These are phyloP conservation scores for Tetrapisispora pingtungensis DNA, from an alignment of 805 yeast genomes.

Conservation along the genomic window DNA sequence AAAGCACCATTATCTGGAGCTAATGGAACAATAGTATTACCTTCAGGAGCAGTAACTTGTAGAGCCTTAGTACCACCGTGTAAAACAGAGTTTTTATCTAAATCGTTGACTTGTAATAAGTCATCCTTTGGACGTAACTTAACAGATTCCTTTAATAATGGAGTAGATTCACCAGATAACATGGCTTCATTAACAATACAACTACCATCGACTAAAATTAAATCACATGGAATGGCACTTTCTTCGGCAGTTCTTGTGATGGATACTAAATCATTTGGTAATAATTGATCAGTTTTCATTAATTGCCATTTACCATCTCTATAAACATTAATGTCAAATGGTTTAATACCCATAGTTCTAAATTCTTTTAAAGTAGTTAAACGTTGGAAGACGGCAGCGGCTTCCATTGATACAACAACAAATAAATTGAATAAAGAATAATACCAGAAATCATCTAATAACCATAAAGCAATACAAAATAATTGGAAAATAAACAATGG, in stretches of 20 bases:
- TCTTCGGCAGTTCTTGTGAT: conserved; percentile 84
- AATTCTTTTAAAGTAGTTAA: conserved; percentile 90
- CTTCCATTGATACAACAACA: conserved; percentile 89
- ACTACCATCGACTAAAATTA: conserved; percentile 76
- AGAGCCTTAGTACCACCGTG: conserved; percentile 96
- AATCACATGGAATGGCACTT: conserved; percentile 88
- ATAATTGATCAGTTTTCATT: conserved; percentile 58
- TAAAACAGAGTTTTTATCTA: conserved; percentile 79
- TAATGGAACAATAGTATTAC: conserved; percentile 36
- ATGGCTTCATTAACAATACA: conserved; percentile 97
- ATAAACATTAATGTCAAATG: conserved; percentile 65
- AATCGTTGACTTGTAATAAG: conserved; percentile 58
- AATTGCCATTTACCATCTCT: conserved; percentile 64
- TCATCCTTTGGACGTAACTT: conserved; percentile 71
- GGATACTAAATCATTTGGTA: conserved; percentile 90
- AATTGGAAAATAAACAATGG: conserved; percentile 96
- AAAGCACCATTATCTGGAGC: conserved; percentile 91
- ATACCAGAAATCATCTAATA: conserved; percentile 95
- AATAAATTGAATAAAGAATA: conserved; percentile 82
- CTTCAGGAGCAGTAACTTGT: conserved; percentile 71
- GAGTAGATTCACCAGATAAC: conserved; percentile 98
- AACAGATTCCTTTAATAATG: conserved; percentile 85
- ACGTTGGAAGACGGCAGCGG: conserved; percentile 91
- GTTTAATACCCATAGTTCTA: conserved; percentile 94
- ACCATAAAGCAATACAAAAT: conserved; percentile 92